Percentiles rank a stretch among this genome's conserved stretches.
These are phyloP conservation scores for Flaveria linearis DNA, from an alignment of 129 eudicot species.

Conservation along the genomic window DNA sequence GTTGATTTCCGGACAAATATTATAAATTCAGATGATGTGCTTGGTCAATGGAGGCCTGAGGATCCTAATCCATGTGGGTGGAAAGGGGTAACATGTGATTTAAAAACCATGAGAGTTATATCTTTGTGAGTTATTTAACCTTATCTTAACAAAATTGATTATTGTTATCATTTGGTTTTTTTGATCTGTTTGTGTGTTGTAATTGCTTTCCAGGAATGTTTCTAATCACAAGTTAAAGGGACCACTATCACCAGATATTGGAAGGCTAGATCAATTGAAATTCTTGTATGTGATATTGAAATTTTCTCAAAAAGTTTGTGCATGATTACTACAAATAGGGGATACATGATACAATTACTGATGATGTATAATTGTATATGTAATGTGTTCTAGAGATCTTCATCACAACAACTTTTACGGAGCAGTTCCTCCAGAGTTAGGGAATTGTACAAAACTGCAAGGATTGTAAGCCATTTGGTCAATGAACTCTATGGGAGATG, in stretches of 20 bases:
- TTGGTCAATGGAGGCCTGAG: conserved; percentile 91
- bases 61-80: conserved; percentile 95
- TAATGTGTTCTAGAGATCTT: conserved; percentile 64
- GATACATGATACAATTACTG: conserved; percentile 21
- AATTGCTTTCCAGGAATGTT: conserved; percentile 57
- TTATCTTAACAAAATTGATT: neutral
- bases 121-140: conserved; percentile 64
- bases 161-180: neutral
- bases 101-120: conserved; percentile 80
- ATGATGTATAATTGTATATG: conserved; percentile 35
- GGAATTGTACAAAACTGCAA: conserved; percentile 81
- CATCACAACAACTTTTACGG: conserved; percentile 88
- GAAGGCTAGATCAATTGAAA: conserved; percentile 77
- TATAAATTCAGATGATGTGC: conserved; percentile 63
- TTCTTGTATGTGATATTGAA: conserved; percentile 30
- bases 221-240: conserved; percentile 89
- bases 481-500: conserved; percentile 18
- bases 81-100: conserved; percentile 87
- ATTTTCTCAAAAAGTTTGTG: neutral
- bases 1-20: conserved; percentile 65
- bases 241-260: conserved; percentile 79
- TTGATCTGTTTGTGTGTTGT: conserved; percentile 19
- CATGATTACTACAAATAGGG: conserved; percentile 23
- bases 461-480: conserved; percentile 62
- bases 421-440: conserved; percentile 84